Base-by-base conservation (phyloP, 805 yeast genomes). In the Yarrowia deformans region DNA sequence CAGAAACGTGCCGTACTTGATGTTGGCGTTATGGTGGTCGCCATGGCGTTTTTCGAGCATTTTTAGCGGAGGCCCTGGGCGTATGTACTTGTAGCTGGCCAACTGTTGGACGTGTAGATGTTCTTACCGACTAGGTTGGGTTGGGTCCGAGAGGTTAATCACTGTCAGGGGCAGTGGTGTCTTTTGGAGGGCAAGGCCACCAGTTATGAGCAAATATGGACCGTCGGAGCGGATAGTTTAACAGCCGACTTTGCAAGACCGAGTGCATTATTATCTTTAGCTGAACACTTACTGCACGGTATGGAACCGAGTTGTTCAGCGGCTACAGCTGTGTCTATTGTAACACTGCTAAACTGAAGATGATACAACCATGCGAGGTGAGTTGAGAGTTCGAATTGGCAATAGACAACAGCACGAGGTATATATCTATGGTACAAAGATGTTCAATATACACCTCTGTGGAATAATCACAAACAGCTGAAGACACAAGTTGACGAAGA, bases 41-140 rank as follows among this genome's bases (percentile, higher is more conserved):
- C 69, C 69, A 23, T 66, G 69, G 16, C 69, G 69, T 66, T 66
- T 63, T 35, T 48, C 68, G 18, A 63, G 56, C 56, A 60, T 60
- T 18, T 14, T 60, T 45, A 16, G 42, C 42, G 14, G 66, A 8
- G 13, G 42, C 32, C 29, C 42, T 9, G 9, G 52, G 39, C 18
- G 8, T 13, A 9, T 23, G 29, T 19, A 13, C 19, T 8, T 10
- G 50, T 40, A 32, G 48, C 29, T 43, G 49, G 32, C 66, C 66
- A 60, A 60, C 66, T 16, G 19, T 16, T 13, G 14, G 12, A 14
- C 66, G 52, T 60, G 66, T 60, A 60, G 52, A 60, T 60, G 52
- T 16, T n/a, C 40, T 60, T 60, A 60, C 52, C 34, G n/a, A 32
- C 52, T 34, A 42, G 12, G 37, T 19, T 40, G 12, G 40, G 39